Evolutionary conservation across 2,329 filamentous ascomycete genomes (phyloP), one percentile per base, ranked within the genome.

Genomic region (Aureobasidium musti): DNA sequence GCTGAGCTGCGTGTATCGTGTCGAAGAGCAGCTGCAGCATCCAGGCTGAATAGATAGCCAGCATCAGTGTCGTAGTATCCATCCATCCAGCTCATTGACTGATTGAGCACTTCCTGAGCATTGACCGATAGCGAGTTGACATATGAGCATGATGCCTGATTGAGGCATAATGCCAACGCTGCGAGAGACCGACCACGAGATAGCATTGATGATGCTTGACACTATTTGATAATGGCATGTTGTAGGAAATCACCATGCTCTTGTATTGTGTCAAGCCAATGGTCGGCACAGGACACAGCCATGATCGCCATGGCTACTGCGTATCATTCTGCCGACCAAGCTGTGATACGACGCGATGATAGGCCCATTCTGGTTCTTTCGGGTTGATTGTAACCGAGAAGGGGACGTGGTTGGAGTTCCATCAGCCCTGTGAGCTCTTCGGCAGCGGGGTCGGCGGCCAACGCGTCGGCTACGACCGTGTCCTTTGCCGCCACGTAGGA

Each of bases 61-160:
- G 80, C 80, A 1, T 75, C 74, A 2, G 76, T 64, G 68, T 88
- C 86, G 70, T 86, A 87, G 65, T 80, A 82, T 2, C 73, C 75
- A 70, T 87, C 86, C 77, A 86, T 78, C 77, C 83, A 84, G 6
- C 74, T 69, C 83, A 87, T 86, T 2, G 82, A 82, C 73, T 83
- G 77, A 54, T 81, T 76, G 64, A 84, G 64, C 6, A 66, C 60
- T 33, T 53, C 63, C 43, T 68, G 67, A 8, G 67, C 67, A 52
- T 68, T 68, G 5, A 30, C 17, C 5, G 67, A 57, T 1, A 68
- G 35, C 0, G 56, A 59, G 13, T n/a, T 47, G 13, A 68, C 59
- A 43, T 61, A 66, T 1, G 67, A 63, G 30, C 61, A 64, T 45
- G 61, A 53, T 7, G 23, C 47, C 21, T n/a, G 39, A 14, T 19